Base-by-base conservation (phyloP, 1,284 basidiomycete genomes). In the Austroboletus novae-zelandiae region DNA sequence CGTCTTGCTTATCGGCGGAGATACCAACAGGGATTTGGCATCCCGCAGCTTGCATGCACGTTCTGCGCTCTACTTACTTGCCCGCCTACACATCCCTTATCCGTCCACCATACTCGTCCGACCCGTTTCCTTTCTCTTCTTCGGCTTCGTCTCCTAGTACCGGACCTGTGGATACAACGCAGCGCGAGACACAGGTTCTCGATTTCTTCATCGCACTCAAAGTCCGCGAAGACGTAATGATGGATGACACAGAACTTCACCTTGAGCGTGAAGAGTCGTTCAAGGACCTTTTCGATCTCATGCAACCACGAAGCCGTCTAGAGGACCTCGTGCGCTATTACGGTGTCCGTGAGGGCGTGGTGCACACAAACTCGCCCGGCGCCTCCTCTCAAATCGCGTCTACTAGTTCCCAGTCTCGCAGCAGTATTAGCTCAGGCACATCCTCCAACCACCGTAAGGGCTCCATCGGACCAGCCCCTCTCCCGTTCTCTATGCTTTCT, bases 131-230 rank as follows among this genome's bases (percentile, higher is more conserved):
- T 0, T 67, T 73, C 48, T 54, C 65, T 20, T 53, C 65, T 42
- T 57, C 68, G 36, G 57, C 62, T 50, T 53, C 61, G 46, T 64
- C 54, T 52, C 51, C 49, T n/a, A 30, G 29, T 30, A n/a, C 51
- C 57, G 71, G 32, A 57, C 65, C 35, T 48, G 44, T 54, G 10
- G 57, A 53, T 29, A 43, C 51, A 35, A 56, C 76, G 36, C 84
- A 86, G 60, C 80, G 87, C 50, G 89, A 91, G 62, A 89, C 86
- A 0, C 61, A 68, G 41, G 75, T 86, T n/a, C 77, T 91, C 27
- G 89, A 91, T 71, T 74, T 77, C 54, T 91, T 87, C 73, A 83
- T 91, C 50, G 79, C 80, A 8, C 78, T 90, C 58, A 88, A 87
- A 67, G 84, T 88, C 48, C 81, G 78, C 31, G 84, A 90, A 60